Base-by-base conservation (phyloP, 2,329 filamentous ascomycete species). In the Boeremia lycopersici region DNA sequence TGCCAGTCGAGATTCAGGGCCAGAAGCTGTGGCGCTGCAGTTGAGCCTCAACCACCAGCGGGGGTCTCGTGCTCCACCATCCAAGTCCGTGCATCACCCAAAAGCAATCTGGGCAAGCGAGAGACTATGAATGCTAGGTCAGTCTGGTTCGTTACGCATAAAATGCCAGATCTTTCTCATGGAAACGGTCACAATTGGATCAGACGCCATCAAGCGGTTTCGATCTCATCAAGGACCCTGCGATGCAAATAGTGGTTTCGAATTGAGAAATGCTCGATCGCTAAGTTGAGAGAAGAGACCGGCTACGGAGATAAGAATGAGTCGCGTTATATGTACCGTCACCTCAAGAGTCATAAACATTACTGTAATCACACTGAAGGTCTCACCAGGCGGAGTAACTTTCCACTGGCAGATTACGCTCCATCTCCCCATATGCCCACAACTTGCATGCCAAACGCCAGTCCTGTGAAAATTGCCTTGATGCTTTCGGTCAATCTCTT, bases 371-470 rank as follows among this genome's bases (percentile, higher is more conserved):
- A 40, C 11, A 30, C 19, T 11, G 15, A 10, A 17, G 6, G 11
- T n/a, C 12, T 17, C 30, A 23, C 11, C n/a, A 12, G 6, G 12
- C 10, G 2, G 8, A 31, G 11, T 42, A 8, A 10, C n/a, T 28
- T n/a, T 4, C 13, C 13, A 39, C 10, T 17, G 11, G 7, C 15
- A 19, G 19, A 41, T 53, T 60, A 71, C 36, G 70, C 69, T 12
- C 72, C 78, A 64, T 82, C 79, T 1, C 79, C 79, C 79, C 79
- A 82, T 35, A 82, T 68, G 0, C 79, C 79, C 31, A 81, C 71
- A 13, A 81, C 71, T 25, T 71, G 74, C 77, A 81, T 77, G 11
- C 71, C 69, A 63, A 81, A 81, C 3, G 76, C 79, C 17, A 76
- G 19, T 2, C 77, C 79, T 11, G 70, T 73, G 30, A 81, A 66